phyloP scores from a whole-genome alignment of 768 basidiomycete genomes.

The Terana coerulea region DNA sequence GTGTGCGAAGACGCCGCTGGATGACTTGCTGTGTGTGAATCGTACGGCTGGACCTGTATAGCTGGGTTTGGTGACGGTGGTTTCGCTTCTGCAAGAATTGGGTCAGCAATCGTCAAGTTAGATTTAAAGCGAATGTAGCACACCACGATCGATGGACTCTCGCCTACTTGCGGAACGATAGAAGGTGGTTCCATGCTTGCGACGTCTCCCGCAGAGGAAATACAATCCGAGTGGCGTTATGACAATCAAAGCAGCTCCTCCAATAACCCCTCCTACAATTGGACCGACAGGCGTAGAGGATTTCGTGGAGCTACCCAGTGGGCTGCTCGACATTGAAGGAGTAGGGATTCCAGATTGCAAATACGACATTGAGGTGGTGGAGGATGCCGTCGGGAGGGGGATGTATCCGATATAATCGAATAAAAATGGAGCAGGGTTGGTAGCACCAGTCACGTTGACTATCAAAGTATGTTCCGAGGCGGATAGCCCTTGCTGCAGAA shows the following conservation, averaged over 20 bases:
- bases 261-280: conserved; percentile 12
- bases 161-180: neutral
- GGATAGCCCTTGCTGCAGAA: neutral
- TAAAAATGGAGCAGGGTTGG: neutral
- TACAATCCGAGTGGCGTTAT: neutral
- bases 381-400: neutral
- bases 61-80: too few species aligned
- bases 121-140: too few species aligned
- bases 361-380: neutral
- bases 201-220: neutral
- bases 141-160: too few species aligned
- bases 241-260: conserved; percentile 8
- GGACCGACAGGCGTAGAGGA: conserved; percentile 6
- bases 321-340: neutral
- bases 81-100: too few species aligned
- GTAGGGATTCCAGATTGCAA: neutral
- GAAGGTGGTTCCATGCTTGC: neutral
- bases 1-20: too few species aligned
- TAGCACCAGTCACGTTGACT: conserved; percentile 2
- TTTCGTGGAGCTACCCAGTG: neutral
- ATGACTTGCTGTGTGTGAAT: too few species aligned
- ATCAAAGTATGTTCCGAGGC: conserved; percentile 4
- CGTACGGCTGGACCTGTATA: too few species aligned
- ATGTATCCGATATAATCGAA: conserved; percentile 9
- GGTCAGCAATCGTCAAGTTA: too few species aligned